Conservation (phyloP, 805 yeast species). For the Cyberlindnera misumaiensis region DNA sequence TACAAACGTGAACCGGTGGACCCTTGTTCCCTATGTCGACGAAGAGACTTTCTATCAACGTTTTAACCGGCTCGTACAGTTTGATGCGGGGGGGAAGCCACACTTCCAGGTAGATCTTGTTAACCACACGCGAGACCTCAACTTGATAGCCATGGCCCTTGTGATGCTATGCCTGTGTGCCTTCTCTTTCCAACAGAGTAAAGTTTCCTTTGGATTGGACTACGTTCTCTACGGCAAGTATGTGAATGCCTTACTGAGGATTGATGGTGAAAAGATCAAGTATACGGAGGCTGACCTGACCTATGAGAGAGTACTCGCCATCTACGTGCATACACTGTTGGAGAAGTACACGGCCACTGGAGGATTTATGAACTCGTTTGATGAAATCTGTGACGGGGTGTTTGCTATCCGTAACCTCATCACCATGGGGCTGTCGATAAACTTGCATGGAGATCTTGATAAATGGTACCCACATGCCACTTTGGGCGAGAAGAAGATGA, state of each 20-base stretch:
- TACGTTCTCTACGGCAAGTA: slow-evolving; percentile 10
- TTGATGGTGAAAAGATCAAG: slow-evolving; percentile 8
- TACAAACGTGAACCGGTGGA: slow-evolving; percentile 8
- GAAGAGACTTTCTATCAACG: slow-evolving; percentile 5
- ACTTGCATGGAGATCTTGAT: slow-evolving; percentile 10
- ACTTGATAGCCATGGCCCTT: slow-evolving; percentile 7
- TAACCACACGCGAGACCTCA: background rate
- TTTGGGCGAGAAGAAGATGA: slow-evolving; percentile 5
- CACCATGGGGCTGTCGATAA: slow-evolving; percentile 8
- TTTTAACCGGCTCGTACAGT: background rate
- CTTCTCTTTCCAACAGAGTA: slow-evolving; percentile 8
- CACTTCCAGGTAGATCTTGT: slow-evolving; percentile 3
- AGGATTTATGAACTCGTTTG: slow-evolving; percentile 8
- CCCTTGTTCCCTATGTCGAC: slow-evolving; percentile 9
- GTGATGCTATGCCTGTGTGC: slow-evolving; percentile 6
- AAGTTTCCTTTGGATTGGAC: slow-evolving; percentile 1
- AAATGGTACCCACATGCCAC: slow-evolving; percentile 7
- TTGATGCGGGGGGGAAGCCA: slow-evolving; percentile 4
- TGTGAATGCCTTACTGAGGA: slow-evolving; percentile 8
- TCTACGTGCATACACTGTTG: slow-evolving; percentile 4
- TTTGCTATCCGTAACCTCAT: slow-evolving; percentile 7
- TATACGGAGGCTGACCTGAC: slow-evolving; percentile 6
- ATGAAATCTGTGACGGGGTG: slow-evolving; percentile 11
- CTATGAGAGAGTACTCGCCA: slow-evolving; percentile 4
- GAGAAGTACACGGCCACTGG: slow-evolving; percentile 13